Percentiles rank a stretch among this genome's conserved stretches.
Conservation (phyloP, 441 rosid species). For the Monsonia emarginata region DNA sequence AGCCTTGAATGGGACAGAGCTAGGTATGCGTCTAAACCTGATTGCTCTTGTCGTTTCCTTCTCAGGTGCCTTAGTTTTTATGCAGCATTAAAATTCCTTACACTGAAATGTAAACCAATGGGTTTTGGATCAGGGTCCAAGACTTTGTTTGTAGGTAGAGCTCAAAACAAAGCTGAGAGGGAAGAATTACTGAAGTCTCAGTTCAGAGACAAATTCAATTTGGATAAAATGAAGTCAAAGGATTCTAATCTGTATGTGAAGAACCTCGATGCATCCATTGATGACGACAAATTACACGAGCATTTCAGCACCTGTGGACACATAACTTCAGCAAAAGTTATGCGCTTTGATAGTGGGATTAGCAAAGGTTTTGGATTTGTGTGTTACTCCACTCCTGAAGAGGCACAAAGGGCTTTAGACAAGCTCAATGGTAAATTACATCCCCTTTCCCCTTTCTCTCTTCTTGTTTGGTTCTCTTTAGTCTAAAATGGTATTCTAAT, state of each 20-base stretch:
- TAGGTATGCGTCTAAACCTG: conserved; percentile 26
- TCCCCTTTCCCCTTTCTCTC: not conserved
- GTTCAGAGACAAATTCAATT: conserved; percentile 27
- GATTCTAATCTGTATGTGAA: conserved; percentile 56
- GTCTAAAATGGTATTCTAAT: not conserved
- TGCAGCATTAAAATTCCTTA: no score
- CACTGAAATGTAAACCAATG: no score
- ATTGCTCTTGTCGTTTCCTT: not conserved
- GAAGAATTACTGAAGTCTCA: conserved; percentile 39
- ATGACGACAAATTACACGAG: conserved; percentile 44
- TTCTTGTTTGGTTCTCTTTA: not conserved
- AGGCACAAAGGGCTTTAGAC: conserved; percentile 40
- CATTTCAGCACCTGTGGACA: conserved; percentile 46
- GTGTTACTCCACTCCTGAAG: conserved; percentile 58
- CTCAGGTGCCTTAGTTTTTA: not conserved
- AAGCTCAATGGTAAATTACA: conserved; percentile 42
- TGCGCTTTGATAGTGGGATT: conserved; percentile 42
- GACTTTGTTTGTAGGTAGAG: conserved; percentile 59
- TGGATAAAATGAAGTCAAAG: conserved; percentile 20
- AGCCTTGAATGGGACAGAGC: conserved; percentile 38
- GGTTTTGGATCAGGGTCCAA: conserved; percentile 39
- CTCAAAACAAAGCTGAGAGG: conserved; percentile 62
- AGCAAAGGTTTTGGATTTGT: conserved; percentile 82
- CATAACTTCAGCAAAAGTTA: conserved; percentile 50
- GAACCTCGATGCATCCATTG: conserved; percentile 42